Conservation (phyloP, 768 basidiomycete species). For the Mrakia frigida region DNA sequence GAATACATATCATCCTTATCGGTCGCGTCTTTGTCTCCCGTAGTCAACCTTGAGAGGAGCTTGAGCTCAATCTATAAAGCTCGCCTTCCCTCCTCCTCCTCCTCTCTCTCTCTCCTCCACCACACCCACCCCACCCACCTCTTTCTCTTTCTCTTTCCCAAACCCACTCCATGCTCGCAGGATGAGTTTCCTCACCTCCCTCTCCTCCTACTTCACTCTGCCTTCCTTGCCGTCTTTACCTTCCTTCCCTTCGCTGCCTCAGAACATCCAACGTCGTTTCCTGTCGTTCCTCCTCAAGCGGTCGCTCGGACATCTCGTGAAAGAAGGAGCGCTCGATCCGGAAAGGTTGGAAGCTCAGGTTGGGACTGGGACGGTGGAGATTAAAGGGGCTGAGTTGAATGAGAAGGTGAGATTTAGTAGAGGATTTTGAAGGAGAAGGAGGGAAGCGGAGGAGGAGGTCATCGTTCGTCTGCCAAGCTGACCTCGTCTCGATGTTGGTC, state of each 20-base stretch:
- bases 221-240: slow-evolving; percentile 35
- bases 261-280: slow-evolving; percentile 74
- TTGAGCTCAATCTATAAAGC: too few relatives aligned
- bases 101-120: not conserved
- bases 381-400: slow-evolving; percentile 76
- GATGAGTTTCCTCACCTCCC: slow-evolving; percentile 21
- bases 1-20: too few relatives aligned
- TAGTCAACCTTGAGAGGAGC: too few relatives aligned
- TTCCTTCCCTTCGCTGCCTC: slow-evolving; percentile 45
- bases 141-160: too few relatives aligned
- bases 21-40: too few relatives aligned
- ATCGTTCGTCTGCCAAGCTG: not conserved
- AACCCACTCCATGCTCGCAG: too few relatives aligned
- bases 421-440: slow-evolving; percentile 15
- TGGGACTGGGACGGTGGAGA: slow-evolving; percentile 80
- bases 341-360: slow-evolving; percentile 87
- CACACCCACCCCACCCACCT: not conserved
- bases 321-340: slow-evolving; percentile 80
- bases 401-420: slow-evolving; percentile 51
- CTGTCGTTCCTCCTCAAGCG: slow-evolving; percentile 82
- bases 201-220: slow-evolving; percentile 37
- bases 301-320: slow-evolving; percentile 75
- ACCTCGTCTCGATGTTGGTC: not conserved
- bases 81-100: too few relatives aligned
- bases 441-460: too few relatives aligned